Percentiles rank a stretch among this genome's conserved stretches.
Conservation (phyloP, 1,139 yeast genomes). For the Protomyces inouyei region DNA sequence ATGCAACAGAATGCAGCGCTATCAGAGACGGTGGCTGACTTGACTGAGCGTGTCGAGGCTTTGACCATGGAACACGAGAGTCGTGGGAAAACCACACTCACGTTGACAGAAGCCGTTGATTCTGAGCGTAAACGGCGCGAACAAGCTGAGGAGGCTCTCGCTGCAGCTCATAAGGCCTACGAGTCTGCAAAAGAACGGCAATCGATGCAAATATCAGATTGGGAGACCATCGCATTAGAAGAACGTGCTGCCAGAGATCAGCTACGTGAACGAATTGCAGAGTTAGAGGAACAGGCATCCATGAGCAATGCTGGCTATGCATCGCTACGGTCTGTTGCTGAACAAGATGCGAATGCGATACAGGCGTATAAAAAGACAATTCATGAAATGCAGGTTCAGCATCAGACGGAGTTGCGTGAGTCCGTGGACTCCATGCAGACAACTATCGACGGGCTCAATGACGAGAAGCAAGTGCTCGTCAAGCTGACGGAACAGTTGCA, state of each 20-base stretch:
- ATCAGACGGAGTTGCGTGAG: constrained; percentile 41
- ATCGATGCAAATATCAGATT: constrained; percentile 44
- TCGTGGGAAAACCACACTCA: neutral
- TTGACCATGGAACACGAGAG: constrained; percentile 48
- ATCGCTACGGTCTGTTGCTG: constrained; percentile 29
- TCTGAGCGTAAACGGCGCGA: neutral
- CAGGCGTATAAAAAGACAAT: constrained; percentile 37
- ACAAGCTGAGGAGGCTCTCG: neutral
- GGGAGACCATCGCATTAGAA: constrained; percentile 40
- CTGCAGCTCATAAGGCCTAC: neutral
- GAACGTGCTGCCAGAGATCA: constrained; percentile 38
- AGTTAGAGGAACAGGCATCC: constrained; percentile 44
- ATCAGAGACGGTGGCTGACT: constrained; percentile 39
- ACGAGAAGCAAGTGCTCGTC: constrained; percentile 34
- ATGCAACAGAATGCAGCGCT: constrained; percentile 41
- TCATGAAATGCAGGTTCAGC: constrained; percentile 42
- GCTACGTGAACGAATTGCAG: constrained; percentile 43
- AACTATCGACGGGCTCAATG: constrained; percentile 34
- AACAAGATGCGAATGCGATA: constrained; percentile 31
- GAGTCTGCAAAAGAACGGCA: constrained; percentile 39
- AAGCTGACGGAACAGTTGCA: constrained; percentile 35
- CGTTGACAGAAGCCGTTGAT: neutral
- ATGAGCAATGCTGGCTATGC: constrained; percentile 35
- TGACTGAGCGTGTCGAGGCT: constrained; percentile 58
- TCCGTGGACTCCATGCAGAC: constrained; percentile 35